Conservation (phyloP, 1,284 basidiomycete species). For the Apiotrichum siamense region DNA sequence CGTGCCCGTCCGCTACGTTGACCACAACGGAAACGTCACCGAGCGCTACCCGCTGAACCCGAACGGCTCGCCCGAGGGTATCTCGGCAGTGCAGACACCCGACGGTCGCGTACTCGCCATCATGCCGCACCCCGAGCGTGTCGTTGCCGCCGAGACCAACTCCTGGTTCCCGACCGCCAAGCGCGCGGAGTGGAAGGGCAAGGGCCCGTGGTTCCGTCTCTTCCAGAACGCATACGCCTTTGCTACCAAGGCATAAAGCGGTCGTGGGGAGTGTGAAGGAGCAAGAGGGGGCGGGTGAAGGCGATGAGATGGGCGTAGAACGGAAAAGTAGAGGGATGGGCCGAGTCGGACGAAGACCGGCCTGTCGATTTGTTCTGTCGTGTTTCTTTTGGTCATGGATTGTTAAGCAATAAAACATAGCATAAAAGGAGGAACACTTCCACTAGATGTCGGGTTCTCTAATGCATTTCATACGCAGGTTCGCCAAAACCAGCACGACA, state of each 20-base stretch:
- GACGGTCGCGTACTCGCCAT: slow-evolving; percentile 83
- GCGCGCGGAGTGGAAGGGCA: slow-evolving; percentile 58
- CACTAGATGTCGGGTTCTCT: too few relatives aligned
- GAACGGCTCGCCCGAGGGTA: slow-evolving; percentile 81
- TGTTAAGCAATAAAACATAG: too few relatives aligned
- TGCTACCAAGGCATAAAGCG: slow-evolving; percentile 19
- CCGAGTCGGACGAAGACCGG: too few relatives aligned
- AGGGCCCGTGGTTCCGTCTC: slow-evolving; percentile 89
- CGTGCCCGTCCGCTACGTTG: slow-evolving; percentile 70
- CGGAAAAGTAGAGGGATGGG: neutral
- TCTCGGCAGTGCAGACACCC: slow-evolving; percentile 80
- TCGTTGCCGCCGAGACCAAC: slow-evolving; percentile 68
- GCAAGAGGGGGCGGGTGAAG: neutral
- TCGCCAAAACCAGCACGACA: too few relatives aligned
- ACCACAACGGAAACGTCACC: slow-evolving; percentile 61
- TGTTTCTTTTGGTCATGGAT: too few relatives aligned
- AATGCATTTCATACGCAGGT: too few relatives aligned
- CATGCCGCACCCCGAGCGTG: slow-evolving; percentile 93
- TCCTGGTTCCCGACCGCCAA: slow-evolving; percentile 71
- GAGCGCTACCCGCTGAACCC: slow-evolving; percentile 87
- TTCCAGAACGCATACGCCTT: slow-evolving; percentile 76
- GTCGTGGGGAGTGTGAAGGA: neutral
- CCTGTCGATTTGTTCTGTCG: too few relatives aligned
- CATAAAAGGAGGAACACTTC: too few relatives aligned
- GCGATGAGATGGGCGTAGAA: neutral